phyloP scores from a whole-genome alignment of 495 filamentous ascomycete species.

The Aspergillus diversus region DNA sequence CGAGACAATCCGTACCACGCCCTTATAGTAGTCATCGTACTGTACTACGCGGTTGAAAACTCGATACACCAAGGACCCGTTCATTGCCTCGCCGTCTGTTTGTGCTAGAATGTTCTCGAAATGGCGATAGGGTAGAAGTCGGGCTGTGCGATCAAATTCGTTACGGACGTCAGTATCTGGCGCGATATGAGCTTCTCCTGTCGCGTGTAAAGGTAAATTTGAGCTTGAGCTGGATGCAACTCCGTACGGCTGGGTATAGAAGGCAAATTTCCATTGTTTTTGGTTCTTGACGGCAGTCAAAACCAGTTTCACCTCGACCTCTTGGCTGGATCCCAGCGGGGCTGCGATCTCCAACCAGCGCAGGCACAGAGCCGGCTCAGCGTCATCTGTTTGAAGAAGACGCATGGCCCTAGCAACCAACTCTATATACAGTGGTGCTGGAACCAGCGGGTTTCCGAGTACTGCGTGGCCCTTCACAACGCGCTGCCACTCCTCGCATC shows the following conservation, averaged over 20 bases:
- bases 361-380: too few species aligned
- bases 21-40: conserved; percentile 33
- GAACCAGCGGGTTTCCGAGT: conserved; percentile 36
- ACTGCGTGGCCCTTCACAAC: conserved; percentile 40
- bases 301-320: neutral
- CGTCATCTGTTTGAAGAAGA: conserved; percentile 1
- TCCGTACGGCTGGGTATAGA: neutral
- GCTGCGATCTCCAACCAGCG: neutral
- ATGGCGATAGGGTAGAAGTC: neutral
- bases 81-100: conserved; percentile 6
- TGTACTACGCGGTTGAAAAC: conserved; percentile 33
- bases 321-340: neutral
- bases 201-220: neutral
- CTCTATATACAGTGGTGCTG: conserved; percentile 50
- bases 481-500: neutral
- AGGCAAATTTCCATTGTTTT: neutral
- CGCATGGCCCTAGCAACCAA: conserved; percentile 28
- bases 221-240: neutral
- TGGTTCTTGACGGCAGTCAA: neutral
- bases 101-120: neutral
- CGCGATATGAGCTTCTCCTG: neutral
- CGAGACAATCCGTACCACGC: conserved; percentile 26
- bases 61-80: conserved; percentile 32
- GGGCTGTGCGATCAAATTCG: conserved; percentile 8
- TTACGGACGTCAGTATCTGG: neutral